Base-by-base conservation (phyloP, 495 filamentous ascomycete species). In the Neurospora terricola region DNA sequence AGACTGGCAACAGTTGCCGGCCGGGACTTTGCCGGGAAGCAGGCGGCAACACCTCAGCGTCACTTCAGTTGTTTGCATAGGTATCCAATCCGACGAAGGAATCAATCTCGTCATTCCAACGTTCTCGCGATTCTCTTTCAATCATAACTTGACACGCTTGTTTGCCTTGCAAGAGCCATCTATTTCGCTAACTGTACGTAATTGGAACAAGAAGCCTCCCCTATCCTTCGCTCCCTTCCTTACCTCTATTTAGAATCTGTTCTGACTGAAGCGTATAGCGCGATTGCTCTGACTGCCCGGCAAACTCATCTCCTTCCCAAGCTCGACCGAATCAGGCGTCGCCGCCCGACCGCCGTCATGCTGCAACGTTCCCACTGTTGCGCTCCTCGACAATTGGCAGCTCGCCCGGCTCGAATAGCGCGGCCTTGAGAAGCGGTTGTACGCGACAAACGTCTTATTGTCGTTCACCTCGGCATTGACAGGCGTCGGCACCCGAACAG, bases 381-480 rank as follows among this genome's bases (percentile, higher is more conserved):
- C 48, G 14, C 42, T n/a, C 40, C 37, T 66, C 40, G 36, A 73
- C 73, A 30, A 77, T 71, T 4, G 78, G 80, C 21, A 82, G 74
- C 30, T 73, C 74, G 7, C 73, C 72, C 3, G 78, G 69, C 70
- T 75, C 75, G 48, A 75, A 79, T 7, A 80, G 72, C 0, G 72
- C 0, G 84, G 83, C 23, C 85, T 78, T 42, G 86, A 87, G 74
- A 90, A 90, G 6, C 85, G 84, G 74, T 89, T 89, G 74, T 88
- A 88, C 4, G 85, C 80, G 16, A 89, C 82, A 78, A 87, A 82
- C 4, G 79, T 80, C 62, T 84, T 72, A 45, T 73, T 30, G 71
- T 81, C 76, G n/a, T 76, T 76, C 4, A 80, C 68, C 78, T 79
- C 80, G 38, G 87, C 86, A 73, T 89, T 90, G 37, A 83, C 79